Conservation (phyloP, 1,139 yeast genomes). For the Debaryomycetaceae sp. region DNA sequence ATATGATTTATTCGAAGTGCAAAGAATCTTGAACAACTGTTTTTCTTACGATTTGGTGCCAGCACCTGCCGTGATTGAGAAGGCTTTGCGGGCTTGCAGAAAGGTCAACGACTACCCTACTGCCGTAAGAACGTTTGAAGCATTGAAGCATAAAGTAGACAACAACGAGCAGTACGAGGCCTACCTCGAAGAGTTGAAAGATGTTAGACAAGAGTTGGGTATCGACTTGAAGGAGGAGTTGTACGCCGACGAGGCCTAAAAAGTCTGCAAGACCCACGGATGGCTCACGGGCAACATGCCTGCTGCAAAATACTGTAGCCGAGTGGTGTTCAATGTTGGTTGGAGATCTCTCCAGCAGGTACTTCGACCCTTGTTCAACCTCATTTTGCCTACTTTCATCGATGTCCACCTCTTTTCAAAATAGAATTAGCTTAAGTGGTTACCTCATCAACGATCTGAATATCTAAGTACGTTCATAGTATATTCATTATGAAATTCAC, state of each 20-base stretch:
- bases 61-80: conserved; percentile 92
- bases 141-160: conserved; percentile 92
- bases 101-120: conserved; percentile 98
- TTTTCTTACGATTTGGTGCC: conserved; percentile 98
- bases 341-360: neutral
- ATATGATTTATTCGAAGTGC: conserved; percentile 96
- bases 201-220: conserved; percentile 87
- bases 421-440: neutral
- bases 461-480: neutral
- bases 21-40: conserved; percentile 84
- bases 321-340: neutral
- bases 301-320: no score
- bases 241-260: conserved; percentile 36
- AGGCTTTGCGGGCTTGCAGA: conserved; percentile 97
- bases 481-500: neutral
- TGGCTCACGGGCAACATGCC: no score
- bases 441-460: neutral
- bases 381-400: neutral
- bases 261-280: neutral
- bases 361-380: neutral
- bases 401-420: neutral
- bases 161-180: conserved; percentile 91
- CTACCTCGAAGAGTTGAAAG: conserved; percentile 91
- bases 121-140: conserved; percentile 96
- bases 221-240: conserved; percentile 92